phyloP scores from a whole-genome alignment of 164 flowering plant species.

The Umbellularia californica region DNA sequence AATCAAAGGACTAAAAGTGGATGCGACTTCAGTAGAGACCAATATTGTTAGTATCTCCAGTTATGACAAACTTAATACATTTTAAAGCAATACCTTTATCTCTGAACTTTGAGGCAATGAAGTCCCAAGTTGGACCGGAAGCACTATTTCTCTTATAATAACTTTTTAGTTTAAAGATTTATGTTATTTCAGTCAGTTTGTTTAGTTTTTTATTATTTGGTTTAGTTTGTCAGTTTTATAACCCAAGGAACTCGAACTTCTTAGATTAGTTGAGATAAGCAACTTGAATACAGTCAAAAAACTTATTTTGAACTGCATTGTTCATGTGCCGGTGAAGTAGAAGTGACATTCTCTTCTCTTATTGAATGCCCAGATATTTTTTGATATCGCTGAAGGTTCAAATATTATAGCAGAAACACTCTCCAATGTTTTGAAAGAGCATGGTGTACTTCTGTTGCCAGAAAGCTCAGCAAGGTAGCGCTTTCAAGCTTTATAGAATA shows the following conservation, averaged over 20 bases:
- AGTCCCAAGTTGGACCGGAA: background rate
- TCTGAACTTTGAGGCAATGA: background rate
- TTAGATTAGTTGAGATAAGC: background rate
- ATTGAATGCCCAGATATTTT: constrained; percentile 41
- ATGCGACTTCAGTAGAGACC: constrained; percentile 66
- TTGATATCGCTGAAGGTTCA: constrained; percentile 42
- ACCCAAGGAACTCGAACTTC: background rate
- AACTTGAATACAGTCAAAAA: background rate
- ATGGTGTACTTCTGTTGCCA: constrained; percentile 59
- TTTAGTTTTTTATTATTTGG: background rate
- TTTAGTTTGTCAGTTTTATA: background rate
- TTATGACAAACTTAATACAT: background rate
- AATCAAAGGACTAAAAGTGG: constrained; percentile 66
- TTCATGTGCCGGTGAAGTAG: background rate
- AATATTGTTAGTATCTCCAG: constrained; percentile 58
- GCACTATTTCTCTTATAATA: background rate
- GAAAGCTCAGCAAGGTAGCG: constrained; percentile 47
- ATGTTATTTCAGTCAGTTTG: background rate
- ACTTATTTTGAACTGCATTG: background rate
- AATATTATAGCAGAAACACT: constrained; percentile 39
- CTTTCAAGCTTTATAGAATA: background rate
- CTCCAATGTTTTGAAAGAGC: constrained; percentile 51
- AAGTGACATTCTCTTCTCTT: background rate
- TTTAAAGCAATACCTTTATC: background rate
- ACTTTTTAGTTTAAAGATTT: background rate